Base-by-base conservation (phyloP, 495 filamentous ascomycete genomes). In the Bryoglossum gracile region DNA sequence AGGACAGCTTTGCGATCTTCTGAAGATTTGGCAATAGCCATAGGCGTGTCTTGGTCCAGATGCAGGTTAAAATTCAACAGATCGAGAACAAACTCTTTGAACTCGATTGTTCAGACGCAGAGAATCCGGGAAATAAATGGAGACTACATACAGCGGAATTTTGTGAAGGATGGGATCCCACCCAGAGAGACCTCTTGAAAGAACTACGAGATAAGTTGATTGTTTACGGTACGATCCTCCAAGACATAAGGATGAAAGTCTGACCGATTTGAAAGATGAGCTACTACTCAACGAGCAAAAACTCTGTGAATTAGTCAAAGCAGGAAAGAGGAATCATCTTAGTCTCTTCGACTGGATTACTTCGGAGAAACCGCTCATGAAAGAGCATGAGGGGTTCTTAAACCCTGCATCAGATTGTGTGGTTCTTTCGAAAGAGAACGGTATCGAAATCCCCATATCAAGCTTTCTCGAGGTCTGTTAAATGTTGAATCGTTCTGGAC, bases 341-440 rank as follows among this genome's bases (percentile, higher is more conserved):
- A 30, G 16, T 44, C 17, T 44, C 17, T 44, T 32, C 13, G n/a
- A 44, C 24, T 44, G 42, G 42, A 44, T 44, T 17, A 44, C 33
- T 11, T 13, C 8, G 1, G 2, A 8, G 13, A 44, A 44, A 19
- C 42, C 42, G 3, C 24, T 44, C 24, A 16, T 11, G 19, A 43
- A 43, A 26, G 21, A 16, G 10, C 42, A 44, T 23, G 30, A 44
- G 4, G 42, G 33, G 9, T 44, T 23, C 24, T 18, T 44, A 11
- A 14, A 17, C 42, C 13, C 6, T 5, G 8, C 13, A 4, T 9
- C 19, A 18, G 42, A 44, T 11, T 44, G n/a, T 19, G 18, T 44
- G 10, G n/a, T 26, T 2, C 17, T 44, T 2, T 44, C 24, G 13
- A 44, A 19, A 32, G 4, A 9, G 2, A 26, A 44, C 18, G 24